Conservation (phyloP, 179 eudicot species). For the Drosera spatulata region DNA sequence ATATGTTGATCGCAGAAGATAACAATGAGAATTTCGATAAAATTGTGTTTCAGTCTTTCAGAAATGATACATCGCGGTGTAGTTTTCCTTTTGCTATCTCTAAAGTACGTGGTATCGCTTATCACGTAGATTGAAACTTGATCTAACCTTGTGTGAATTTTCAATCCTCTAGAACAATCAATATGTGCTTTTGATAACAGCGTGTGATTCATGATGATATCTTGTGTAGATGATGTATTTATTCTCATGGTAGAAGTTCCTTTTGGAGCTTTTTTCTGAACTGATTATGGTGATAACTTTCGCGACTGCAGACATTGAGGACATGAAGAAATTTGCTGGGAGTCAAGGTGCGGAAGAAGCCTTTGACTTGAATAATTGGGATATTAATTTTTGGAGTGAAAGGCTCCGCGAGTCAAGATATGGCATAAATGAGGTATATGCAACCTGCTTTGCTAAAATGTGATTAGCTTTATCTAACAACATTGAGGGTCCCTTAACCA, state of each 20-base stretch:
- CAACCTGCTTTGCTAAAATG: neutral
- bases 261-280: neutral
- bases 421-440: constrained; percentile 23
- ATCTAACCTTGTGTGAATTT: too few relatives aligned
- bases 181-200: too few relatives aligned
- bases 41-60: too few relatives aligned
- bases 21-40: too few relatives aligned
- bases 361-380: constrained; percentile 22
- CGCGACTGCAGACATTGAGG: constrained; percentile 14
- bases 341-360: constrained; percentile 17
- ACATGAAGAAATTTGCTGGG: constrained; percentile 15
- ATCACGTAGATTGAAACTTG: too few relatives aligned
- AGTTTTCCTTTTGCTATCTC: too few relatives aligned
- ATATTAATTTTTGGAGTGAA: constrained; percentile 30
- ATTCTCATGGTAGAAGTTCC: neutral
- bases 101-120: too few relatives aligned
- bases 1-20: neutral
- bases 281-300: neutral
- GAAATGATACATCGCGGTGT: too few relatives aligned
- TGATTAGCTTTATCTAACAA: neutral
- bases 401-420: constrained; percentile 27
- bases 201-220: too few relatives aligned
- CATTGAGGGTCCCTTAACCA: neutral
- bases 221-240: too few relatives aligned
- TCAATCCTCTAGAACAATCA: too few relatives aligned